Evolutionary conservation across 257 asterid species (phyloP).

Genomic region (Thymus quinquecostatus): DNA sequence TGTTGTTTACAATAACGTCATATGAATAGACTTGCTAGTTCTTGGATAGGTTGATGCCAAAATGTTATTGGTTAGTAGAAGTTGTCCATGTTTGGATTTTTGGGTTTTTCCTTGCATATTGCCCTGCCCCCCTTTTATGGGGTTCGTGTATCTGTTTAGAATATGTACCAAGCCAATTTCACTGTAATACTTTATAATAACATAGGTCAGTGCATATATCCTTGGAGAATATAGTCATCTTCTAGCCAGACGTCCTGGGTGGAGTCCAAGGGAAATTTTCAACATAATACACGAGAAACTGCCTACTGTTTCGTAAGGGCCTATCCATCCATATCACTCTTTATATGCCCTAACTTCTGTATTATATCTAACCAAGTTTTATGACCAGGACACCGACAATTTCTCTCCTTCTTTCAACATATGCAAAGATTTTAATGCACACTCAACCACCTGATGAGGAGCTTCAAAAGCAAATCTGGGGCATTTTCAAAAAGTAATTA

Average conservation of each 20-base stretch:
- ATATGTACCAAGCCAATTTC: conserved; percentile 2
- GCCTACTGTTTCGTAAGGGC: conserved; percentile 90
- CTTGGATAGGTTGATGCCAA: conserved; percentile 24
- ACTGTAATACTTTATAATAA: conserved; percentile 26
- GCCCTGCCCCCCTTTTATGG: not conserved
- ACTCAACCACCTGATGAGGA: conserved; percentile 85
- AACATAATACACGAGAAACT: conserved; percentile 83
- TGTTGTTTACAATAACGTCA: conserved; percentile 13
- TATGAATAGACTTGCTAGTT: conserved; percentile 9
- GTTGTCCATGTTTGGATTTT: conserved; percentile 14
- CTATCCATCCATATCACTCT: conserved; percentile 32
- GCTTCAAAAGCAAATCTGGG: conserved; percentile 83
- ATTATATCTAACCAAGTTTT: conserved; percentile 32
- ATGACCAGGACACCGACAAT: conserved; percentile 77
- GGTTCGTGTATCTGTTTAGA: conserved; percentile 19
- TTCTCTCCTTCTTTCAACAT: conserved; percentile 89
- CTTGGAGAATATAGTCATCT: conserved; percentile 98
- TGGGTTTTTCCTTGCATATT: not conserved
- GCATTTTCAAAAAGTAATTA: conserved; percentile 74
- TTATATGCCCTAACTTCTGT: conserved; percentile 22
- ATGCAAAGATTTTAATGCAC: conserved; percentile 94
- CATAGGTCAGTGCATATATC: conserved; percentile 87
- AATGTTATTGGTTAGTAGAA: conserved; percentile 8
- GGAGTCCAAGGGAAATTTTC: conserved; percentile 86
- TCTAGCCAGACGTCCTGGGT: conserved; percentile 91